These are phyloP conservation scores for Shiraia sp. DNA, from an alignment of 2,329 filamentous ascomycete genomes.

Conservation along the genomic window DNA sequence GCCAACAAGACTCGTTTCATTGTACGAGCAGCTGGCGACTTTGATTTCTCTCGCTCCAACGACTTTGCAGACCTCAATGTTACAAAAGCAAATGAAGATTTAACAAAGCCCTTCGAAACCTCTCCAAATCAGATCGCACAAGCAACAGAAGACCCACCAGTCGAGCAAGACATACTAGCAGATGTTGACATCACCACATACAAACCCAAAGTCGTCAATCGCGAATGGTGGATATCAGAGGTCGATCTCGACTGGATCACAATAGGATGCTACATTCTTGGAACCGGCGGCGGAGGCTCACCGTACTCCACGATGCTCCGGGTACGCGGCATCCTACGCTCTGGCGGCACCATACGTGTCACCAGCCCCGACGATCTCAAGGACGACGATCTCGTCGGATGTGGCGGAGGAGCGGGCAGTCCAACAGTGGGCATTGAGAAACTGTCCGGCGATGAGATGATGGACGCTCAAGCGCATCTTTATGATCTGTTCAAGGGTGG, in stretches of 20 bases:
- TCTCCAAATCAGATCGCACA: conserved; percentile 9
- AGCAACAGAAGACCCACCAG: conserved; percentile 16
- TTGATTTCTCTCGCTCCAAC: conserved; percentile 42
- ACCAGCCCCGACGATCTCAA: conserved; percentile 49
- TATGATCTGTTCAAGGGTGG: conserved; percentile 39
- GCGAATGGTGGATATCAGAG: conserved; percentile 52
- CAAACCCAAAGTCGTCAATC: conserved; percentile 43
- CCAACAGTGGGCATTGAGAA: conserved; percentile 51
- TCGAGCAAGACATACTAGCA: conserved; percentile 17
- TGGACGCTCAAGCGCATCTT: conserved; percentile 43
- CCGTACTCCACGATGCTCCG: conserved; percentile 51
- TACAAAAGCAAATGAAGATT: conserved; percentile 21
- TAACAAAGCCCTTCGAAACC: conserved; percentile 6
- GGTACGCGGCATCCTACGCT: conserved; percentile 45
- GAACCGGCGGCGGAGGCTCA: conserved; percentile 54
- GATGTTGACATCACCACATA: conserved; percentile 43
- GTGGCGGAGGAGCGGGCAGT: conserved; percentile 51
- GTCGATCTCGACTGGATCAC: conserved; percentile 52
- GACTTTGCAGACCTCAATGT: conserved; percentile 32
- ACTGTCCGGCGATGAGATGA: conserved; percentile 49
- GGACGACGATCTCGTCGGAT: conserved; percentile 50
- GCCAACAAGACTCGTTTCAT: conserved; percentile 55
- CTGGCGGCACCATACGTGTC: conserved; percentile 47
- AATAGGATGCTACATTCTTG: conserved; percentile 54
- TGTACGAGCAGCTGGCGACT: conserved; percentile 60